These are phyloP conservation scores for Umbelopsis vinacea DNA, from an alignment of 192 early-diverging fungal genomes.

Conservation along the genomic window DNA sequence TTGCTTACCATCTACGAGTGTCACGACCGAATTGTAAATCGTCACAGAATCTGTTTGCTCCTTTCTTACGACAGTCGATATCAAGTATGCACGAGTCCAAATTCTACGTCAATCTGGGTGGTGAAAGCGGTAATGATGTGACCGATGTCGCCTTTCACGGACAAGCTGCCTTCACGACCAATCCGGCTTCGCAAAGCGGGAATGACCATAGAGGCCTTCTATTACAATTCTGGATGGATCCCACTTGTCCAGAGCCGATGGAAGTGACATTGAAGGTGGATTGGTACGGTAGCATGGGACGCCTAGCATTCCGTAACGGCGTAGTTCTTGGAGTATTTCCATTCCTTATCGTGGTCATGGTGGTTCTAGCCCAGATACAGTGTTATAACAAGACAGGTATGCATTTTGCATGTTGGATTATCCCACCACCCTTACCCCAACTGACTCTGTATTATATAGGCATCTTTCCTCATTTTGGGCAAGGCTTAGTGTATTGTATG, in stretches of 20 bases:
- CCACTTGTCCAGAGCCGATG: conserved; percentile 47
- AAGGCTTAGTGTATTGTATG: conserved; percentile 41
- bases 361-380: conserved; percentile 51
- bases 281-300: conserved; percentile 72
- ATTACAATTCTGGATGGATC: conserved; percentile 60
- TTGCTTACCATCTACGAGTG: conserved; percentile 56
- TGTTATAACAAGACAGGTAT: conserved; percentile 40
- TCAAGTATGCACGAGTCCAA: conserved; percentile 59
- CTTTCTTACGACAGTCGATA: conserved; percentile 60
- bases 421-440: no score
- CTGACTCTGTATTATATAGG: conserved; percentile 26
- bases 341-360: conserved; percentile 64
- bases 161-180: conserved; percentile 45
- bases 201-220: conserved; percentile 43
- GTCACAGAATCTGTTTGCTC: conserved; percentile 42
- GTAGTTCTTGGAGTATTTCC: conserved; percentile 71
- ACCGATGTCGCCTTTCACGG: conserved; percentile 59
- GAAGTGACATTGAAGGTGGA: conserved; percentile 58
- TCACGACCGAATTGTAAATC: conserved; percentile 31
- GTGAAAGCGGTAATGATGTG: conserved; percentile 15
- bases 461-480: conserved; percentile 45
- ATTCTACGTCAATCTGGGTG: conserved; percentile 51
- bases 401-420: neutral
- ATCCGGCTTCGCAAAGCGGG: conserved; percentile 13
- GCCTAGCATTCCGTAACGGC: conserved; percentile 71